Base-by-base conservation (phyloP, 2,329 filamentous ascomycete genomes). In the Botrytis deweyae region DNA sequence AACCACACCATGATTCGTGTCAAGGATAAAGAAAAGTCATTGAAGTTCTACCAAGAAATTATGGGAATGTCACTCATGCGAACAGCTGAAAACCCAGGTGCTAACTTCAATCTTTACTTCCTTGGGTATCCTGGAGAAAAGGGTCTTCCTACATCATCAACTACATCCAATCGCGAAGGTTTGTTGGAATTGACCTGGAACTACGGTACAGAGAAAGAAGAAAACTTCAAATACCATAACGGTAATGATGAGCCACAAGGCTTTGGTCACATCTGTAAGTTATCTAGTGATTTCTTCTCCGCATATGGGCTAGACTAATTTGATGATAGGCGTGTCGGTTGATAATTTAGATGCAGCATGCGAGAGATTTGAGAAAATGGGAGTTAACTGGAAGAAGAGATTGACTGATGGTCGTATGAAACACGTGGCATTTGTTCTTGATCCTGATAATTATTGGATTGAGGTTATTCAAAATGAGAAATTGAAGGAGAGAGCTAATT, bases 1-100 rank as follows among this genome's bases (percentile, higher is more conserved):
- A 95, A 96, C 84, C 93, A 96, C 84, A 94, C 93, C 73, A 98
- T 98, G 96, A 89, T 99, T 78, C 93, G 96, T 44, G 92, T 98
- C 84, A 98, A 98, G 85, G 90, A 93, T 78, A 86, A 87, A 38
- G 87, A 93, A 81, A 90, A 89, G 82, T 93, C 91, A 22, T 85
- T 95, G 80, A 89, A 90, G 80, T 95, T 93, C 82, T 95, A 95
- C 84, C 88, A 95, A 82, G 93, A 98, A 10, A 87, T 93, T 42
- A 87, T 98, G 83, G 96, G 96, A 74, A 98, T 98, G 96, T 88
- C 87, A 38, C 87, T 97, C 52, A 85, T 95, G 80, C 90, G 93
- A 75, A 95, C 90, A 4, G 84, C 83, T 18, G 93, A 97, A 84
- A 91, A 89, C 78, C 83, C 88, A 36, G 88, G 88, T 44, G 90